A percentile compares a stretch with the other conserved stretches of the same genome.
phyloP scores from a whole-genome alignment of 106 monocot genomes.

The Triglochin maritima region DNA sequence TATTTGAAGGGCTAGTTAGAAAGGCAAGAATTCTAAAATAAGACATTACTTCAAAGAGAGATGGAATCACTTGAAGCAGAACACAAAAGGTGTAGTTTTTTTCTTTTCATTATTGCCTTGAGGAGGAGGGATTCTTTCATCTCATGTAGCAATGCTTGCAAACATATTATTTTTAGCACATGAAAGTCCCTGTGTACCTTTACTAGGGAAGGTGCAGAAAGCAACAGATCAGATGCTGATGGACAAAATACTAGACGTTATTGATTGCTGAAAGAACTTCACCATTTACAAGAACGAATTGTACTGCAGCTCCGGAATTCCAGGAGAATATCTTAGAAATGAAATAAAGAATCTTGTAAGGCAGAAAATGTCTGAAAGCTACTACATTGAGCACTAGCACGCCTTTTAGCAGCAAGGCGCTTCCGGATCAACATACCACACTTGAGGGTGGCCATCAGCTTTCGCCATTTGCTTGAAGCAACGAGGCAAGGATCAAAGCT shows the following conservation, averaged over 20 bases:
- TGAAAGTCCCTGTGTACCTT: not conserved
- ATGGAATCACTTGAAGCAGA: not conserved
- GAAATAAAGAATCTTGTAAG: not conserved
- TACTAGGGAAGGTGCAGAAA: no score
- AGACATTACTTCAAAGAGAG: not conserved
- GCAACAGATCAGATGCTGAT: no score
- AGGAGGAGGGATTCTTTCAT: not conserved
- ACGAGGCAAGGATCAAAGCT: not conserved
- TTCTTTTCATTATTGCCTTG: not conserved
- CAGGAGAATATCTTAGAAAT: not conserved
- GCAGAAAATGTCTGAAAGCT: conserved; percentile 3
- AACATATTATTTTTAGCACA: not conserved
- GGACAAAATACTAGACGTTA: no score
- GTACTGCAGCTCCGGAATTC: not conserved
- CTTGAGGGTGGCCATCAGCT: conserved; percentile 35
- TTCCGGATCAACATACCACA: conserved; percentile 30
- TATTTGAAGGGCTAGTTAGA: not conserved
- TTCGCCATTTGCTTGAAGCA: conserved; percentile 35
- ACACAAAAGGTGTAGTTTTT: not conserved
- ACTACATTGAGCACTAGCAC: not conserved
- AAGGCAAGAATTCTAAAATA: not conserved
- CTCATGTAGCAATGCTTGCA: not conserved
- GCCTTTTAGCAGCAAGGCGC: conserved; percentile 24
- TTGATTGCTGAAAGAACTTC: no score
- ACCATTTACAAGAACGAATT: no score